Conservation (phyloP, 345 rosid species). For the Turritis glabra region DNA sequence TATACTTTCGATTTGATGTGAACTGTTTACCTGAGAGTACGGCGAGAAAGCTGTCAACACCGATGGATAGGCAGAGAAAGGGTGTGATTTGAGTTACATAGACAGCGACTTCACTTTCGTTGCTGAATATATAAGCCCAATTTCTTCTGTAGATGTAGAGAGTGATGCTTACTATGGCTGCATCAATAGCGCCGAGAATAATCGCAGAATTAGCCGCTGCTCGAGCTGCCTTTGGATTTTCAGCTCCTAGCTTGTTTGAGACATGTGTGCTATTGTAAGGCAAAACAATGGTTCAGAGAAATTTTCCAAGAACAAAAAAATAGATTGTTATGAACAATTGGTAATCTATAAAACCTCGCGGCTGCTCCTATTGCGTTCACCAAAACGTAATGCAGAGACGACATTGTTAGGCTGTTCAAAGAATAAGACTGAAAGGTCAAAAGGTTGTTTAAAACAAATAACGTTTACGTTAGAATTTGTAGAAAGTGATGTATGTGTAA, state of each 20-base stretch:
- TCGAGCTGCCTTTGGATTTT: conserved; percentile 46
- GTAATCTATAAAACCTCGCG: conserved; percentile 45
- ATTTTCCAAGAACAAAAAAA: not conserved
- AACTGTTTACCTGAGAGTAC: conserved; percentile 43
- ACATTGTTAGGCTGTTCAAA: conserved; percentile 45
- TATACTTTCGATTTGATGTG: not conserved
- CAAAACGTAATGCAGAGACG: conserved; percentile 43
- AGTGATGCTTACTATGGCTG: conserved; percentile 27
- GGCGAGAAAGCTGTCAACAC: conserved; percentile 40
- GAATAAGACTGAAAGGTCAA: conserved; percentile 3
- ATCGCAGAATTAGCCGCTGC: conserved; percentile 35
- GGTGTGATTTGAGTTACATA: conserved; percentile 44
- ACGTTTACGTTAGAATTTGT: not conserved
- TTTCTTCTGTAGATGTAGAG: conserved; percentile 37
- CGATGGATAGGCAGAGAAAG: conserved; percentile 37
- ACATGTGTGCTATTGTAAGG: conserved; percentile 44
- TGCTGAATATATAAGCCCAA: conserved; percentile 45
- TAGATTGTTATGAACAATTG: not conserved
- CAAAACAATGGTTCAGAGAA: not conserved
- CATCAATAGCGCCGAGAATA: conserved; percentile 36
- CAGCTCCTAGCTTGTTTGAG: conserved; percentile 59
- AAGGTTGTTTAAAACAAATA: not conserved
- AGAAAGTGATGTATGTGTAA: not conserved
- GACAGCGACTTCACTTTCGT: conserved; percentile 41
- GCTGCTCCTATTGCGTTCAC: conserved; percentile 54